These are phyloP conservation scores for Ceratobasidium sp. DNA, from an alignment of 1,284 basidiomycete species.

Conservation along the genomic window DNA sequence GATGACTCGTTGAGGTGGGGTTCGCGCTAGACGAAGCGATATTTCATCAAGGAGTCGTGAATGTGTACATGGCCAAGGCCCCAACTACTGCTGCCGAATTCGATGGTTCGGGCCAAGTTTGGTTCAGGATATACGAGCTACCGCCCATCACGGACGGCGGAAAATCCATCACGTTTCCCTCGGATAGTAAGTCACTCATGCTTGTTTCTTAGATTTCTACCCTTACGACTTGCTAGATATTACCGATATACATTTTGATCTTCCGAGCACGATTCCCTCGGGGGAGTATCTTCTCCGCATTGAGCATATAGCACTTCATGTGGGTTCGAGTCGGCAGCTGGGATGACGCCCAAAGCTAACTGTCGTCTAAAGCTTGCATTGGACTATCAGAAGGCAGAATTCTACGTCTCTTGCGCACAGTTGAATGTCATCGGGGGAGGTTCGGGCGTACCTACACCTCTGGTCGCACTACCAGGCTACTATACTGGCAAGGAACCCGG, in stretches of 20 bases:
- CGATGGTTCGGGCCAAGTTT: constrained; percentile 55
- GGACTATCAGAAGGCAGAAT: constrained; percentile 6
- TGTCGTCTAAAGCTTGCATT: background rate
- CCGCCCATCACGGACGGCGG: constrained; percentile 51
- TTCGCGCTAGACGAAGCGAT: constrained; percentile 48
- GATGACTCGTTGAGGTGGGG: constrained; percentile 43
- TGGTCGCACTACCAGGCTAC: constrained; percentile 38
- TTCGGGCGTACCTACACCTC: constrained; percentile 23
- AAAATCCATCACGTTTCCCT: constrained; percentile 50
- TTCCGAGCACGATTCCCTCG: constrained; percentile 47
- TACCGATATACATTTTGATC: constrained; percentile 53
- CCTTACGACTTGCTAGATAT: no score
- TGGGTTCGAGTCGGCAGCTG: background rate
- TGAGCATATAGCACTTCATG: constrained; percentile 40
- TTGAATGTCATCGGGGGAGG: constrained; percentile 46
- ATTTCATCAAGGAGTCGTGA: constrained; percentile 53
- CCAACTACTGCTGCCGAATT: constrained; percentile 52
- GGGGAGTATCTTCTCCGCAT: constrained; percentile 41
- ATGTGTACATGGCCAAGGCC: constrained; percentile 56
- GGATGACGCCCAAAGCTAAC: constrained; percentile 41
- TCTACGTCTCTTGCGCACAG: constrained; percentile 44
- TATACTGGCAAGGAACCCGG: constrained; percentile 44
- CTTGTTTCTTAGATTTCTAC: background rate
- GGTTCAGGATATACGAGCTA: constrained; percentile 59
- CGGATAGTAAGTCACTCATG: constrained; percentile 48